phyloP scores from a whole-genome alignment of 1,139 yeast species.

The Candida pseudoviswanathii region DNA sequence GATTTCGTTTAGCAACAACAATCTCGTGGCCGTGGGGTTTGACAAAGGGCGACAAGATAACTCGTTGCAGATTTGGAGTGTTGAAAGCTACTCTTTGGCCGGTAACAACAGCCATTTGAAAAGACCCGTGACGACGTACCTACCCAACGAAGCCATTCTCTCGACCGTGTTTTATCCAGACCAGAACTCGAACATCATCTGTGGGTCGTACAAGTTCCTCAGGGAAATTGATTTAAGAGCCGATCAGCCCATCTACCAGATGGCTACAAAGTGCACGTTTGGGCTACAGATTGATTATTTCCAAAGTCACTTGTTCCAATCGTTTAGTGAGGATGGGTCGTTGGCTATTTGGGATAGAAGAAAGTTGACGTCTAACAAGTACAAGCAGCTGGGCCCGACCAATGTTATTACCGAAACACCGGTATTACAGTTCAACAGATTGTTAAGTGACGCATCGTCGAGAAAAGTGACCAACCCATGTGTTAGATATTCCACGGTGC shows the following conservation, averaged over 20 bases:
- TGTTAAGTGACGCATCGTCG: conserved; percentile 64
- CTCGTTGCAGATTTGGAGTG: conserved; percentile 80
- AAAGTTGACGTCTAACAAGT: conserved; percentile 41
- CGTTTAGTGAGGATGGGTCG: conserved; percentile 83
- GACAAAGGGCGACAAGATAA: conserved; percentile 81
- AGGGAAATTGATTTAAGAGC: conserved; percentile 77
- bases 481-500: conserved; percentile 68
- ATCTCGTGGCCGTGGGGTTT: conserved; percentile 74
- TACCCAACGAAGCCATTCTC: conserved; percentile 74
- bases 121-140: conserved; percentile 60
- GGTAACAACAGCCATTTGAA: conserved; percentile 47
- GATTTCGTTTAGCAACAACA: conserved; percentile 65
- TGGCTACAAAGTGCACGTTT: conserved; percentile 73
- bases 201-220: conserved; percentile 77
- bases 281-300: conserved; percentile 73
- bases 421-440: conserved; percentile 62
- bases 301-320: conserved; percentile 62
- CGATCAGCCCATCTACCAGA: conserved; percentile 70
- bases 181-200: conserved; percentile 56
- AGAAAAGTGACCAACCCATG: conserved; percentile 64
- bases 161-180: conserved; percentile 70
- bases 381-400: conserved; percentile 16
- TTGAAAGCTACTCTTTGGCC: conserved; percentile 55
- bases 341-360: conserved; percentile 88
- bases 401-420: conserved; percentile 54